Base-by-base conservation (phyloP, 1,284 basidiomycete genomes). In the Trametes versicolor region DNA sequence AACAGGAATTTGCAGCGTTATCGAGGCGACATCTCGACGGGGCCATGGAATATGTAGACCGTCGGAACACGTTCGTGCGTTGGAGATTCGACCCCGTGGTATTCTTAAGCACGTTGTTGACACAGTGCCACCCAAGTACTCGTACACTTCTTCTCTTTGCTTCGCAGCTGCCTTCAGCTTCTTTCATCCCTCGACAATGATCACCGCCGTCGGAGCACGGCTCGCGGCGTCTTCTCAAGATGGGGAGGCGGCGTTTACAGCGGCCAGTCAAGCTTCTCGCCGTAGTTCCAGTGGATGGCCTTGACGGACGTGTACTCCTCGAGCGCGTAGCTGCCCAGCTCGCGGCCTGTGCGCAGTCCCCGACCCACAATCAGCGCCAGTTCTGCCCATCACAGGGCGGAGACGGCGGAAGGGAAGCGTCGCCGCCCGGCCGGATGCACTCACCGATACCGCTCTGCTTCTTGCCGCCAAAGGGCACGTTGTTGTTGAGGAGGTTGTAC, bases 381-480 rank as follows among this genome's bases (percentile, higher is more conserved):
- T 7, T 23, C 6, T 45, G 8, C 45, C 21, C 3, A 25, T 12
- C 45, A 48, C 25, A n/a, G n/a, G 47, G 12, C 19, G 52, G 27
- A 23, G 48, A 12, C n/a, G n/a, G n/a, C n/a, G n/a, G n/a, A n/a
- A n/a, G n/a, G n/a, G n/a, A 45, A 27, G 25, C 32, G 47, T 29
- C 37, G 34, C 23, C 58, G 37, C 27, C 43, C 32, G 21, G 49
- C 4, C 19, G 64, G 57, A 50, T 47, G 41, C 15, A 71, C 76
- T 66, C 63, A 84, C 91, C 91, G 63, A 90, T 86, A 21, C 91
- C 91, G 64, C 85, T 88, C 73, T 89, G 90, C 79, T 96, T 97
- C 83, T 95, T 97, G 17, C 97, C 96, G 27, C 96, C 97, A 72
- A 98, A 98, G 0, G 97, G 96, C 43, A 94, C 93, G 64, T 94